These are phyloP conservation scores for Linum usitatissimum DNA, from an alignment of 345 rosid genomes.

Conservation along the genomic window DNA sequence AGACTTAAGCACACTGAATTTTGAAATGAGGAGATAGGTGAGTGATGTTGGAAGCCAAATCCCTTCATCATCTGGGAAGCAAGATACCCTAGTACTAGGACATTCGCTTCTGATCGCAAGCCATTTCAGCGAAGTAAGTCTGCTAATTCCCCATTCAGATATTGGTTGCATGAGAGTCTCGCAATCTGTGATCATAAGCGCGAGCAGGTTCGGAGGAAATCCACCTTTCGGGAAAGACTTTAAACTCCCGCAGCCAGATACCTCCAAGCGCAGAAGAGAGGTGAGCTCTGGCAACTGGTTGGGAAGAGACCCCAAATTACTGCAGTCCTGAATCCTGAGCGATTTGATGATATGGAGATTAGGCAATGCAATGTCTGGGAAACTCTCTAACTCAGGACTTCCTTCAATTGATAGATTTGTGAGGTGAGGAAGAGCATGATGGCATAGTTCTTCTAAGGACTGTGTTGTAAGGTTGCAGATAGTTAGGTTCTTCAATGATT, in stretches of 20 bases:
- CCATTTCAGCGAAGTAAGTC: no score
- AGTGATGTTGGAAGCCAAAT: no score
- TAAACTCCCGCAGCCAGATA: constrained; percentile 8
- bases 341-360: neutral
- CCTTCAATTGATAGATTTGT: constrained; percentile 6
- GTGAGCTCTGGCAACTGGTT: constrained; percentile 16
- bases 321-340: neutral
- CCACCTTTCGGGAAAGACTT: constrained; percentile 18
- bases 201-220: constrained; percentile 18
- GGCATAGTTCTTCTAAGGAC: constrained; percentile 10
- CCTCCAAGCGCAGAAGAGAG: constrained; percentile 9
- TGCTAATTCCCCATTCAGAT: no score
- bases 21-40: constrained; percentile 5
- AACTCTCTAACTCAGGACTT: constrained; percentile 13
- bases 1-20: constrained; percentile 9
- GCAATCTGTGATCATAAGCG: constrained; percentile 12
- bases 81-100: no score
- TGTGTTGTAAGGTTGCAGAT: constrained; percentile 4
- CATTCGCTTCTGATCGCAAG: no score
- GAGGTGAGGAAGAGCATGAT: constrained; percentile 10
- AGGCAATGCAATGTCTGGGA: constrained; percentile 15
- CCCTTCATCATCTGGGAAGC: no score
- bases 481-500: constrained; percentile 8
- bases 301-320: constrained; percentile 18
- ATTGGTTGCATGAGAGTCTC: constrained; percentile 1